These are phyloP conservation scores for Aspergillus latus DNA, from an alignment of 2,329 filamentous ascomycete species.

Conservation along the genomic window DNA sequence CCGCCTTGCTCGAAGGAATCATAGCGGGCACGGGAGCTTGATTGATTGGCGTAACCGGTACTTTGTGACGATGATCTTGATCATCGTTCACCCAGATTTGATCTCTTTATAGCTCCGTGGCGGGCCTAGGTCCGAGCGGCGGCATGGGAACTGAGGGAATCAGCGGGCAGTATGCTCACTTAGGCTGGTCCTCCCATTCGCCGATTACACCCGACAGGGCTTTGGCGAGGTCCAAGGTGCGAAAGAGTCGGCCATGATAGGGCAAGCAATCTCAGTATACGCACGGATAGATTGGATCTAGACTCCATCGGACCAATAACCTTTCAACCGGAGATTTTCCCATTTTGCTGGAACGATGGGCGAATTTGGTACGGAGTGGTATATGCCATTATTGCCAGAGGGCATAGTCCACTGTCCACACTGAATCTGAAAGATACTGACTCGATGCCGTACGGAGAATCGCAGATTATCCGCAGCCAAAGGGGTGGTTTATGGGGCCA, in stretches of 20 bases:
- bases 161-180: neutral
- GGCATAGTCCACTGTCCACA: neutral
- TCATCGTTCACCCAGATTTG: conserved; percentile 1
- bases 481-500: neutral
- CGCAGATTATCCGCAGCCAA: neutral
- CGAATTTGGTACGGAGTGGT: neutral
- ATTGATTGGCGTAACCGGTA: conserved; percentile 4
- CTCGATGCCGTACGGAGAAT: neutral
- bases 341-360: neutral
- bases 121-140: conserved; percentile 15
- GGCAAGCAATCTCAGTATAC: conserved; percentile 9
- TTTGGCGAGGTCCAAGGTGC: conserved; percentile 4
- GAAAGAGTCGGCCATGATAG: neutral
- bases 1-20: conserved; percentile 5
- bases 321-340: conserved; percentile 6
- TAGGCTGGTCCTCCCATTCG: conserved; percentile 5
- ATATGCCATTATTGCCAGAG: conserved; percentile 2
- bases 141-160: conserved; percentile 1
- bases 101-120: conserved; percentile 1
- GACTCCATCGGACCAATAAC: conserved; percentile 15
- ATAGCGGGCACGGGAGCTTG: neutral
- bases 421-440: neutral
- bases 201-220: conserved; percentile 8
- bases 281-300: conserved; percentile 14
- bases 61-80: conserved; percentile 7